phyloP scores from a whole-genome alignment of 2,329 filamentous ascomycete species.

The Botrytis pseudocinerea region DNA sequence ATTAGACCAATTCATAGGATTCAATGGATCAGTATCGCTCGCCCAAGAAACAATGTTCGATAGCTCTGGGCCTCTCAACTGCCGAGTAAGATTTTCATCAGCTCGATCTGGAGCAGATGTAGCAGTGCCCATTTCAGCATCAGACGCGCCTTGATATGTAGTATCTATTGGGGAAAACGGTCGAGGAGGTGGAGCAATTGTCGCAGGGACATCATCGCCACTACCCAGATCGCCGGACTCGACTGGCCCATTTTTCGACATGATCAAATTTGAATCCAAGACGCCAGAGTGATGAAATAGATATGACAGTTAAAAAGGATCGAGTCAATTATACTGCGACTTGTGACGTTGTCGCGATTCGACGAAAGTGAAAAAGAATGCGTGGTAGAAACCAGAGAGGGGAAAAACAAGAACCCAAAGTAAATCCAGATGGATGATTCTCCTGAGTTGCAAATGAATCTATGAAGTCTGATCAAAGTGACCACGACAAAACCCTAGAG shows the following conservation, averaged over 20 bases:
- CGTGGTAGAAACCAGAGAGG: not conserved
- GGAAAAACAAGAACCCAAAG: no score
- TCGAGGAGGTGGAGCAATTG: not conserved
- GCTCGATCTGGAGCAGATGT: no score
- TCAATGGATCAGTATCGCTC: constrained; percentile 41
- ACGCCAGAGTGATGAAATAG: not conserved
- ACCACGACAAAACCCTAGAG: no score
- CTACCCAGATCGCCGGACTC: not conserved
- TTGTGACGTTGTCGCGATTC: not conserved
- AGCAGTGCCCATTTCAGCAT: not conserved
- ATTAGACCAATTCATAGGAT: constrained; percentile 48
- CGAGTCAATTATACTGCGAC: no score
- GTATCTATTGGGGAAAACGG: not conserved
- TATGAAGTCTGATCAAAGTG: not conserved
- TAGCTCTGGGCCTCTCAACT: not conserved
- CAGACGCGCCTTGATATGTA: not conserved
- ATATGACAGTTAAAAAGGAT: no score
- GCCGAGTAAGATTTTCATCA: not conserved
- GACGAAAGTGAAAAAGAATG: not conserved
- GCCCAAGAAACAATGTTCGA: constrained; percentile 74
- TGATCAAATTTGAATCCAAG: not conserved
- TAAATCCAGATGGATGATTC: no score
- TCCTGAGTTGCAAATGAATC: no score
- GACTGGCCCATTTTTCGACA: not conserved
- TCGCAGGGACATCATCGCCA: not conserved